Base-by-base conservation (phyloP, 306 rosid species). In the Lablab purpureus region DNA sequence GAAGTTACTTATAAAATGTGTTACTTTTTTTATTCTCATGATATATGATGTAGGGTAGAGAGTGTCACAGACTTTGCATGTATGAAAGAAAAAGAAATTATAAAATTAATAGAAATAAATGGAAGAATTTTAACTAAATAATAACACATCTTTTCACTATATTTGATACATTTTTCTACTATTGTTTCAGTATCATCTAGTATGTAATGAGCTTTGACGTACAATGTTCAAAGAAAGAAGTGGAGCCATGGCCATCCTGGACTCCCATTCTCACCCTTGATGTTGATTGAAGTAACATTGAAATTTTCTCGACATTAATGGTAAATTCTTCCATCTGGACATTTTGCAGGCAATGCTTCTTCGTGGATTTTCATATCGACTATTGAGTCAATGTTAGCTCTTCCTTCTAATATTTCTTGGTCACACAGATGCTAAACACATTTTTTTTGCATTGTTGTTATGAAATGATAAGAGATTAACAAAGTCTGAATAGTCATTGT, bases 271-370 rank as follows among this genome's bases (percentile, higher is more conserved):
- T 87, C 87, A 13, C 90, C 93, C 88, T 84, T 78, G 25, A 90
- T 80, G 80, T 83, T 84, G 65, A 95, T 92, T 50, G 94, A 78
- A 5, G 98, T 98, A 75, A 92, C 77, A 76, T 95, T 95, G 76
- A 95, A 95, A 81, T 87, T 91, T 40, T 87, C 87, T 34, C 98
- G 94, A 77, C 99, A 95, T 77, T 95, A 86, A 71, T 89, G 79
- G 82, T 98, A 95, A 56, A 85, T 89, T 88, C 99, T 84, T 81
- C 99, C 87, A 34, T 98, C 99, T 0, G 92, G 94, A 82, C 99
- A 95, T 86, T 95, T 95, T 77, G 89, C 96, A 60, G 92, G 84
- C 86, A 95, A 70, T 74, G 88, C 89, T 84, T 95, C 97, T 87
- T 92, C 97, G 51, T 81, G 89, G 56, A 95, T 84, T 86, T 90